phyloP scores from a whole-genome alignment of 176 grass and related monocot species.

The Paspalum notatum region DNA sequence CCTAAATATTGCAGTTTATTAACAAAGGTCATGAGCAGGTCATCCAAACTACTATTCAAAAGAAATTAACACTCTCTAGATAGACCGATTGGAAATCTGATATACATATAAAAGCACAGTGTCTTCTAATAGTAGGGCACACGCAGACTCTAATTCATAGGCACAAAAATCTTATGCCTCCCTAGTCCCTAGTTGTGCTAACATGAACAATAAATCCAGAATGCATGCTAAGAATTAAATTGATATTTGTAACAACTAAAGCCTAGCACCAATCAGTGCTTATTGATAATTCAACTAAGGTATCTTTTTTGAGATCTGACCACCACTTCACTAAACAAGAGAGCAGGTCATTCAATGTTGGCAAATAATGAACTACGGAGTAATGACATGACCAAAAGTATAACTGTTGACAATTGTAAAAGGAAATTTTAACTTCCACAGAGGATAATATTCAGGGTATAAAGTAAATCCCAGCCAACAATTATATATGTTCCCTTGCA shows the following conservation, averaged over 20 bases:
- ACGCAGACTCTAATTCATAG: not conserved
- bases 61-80: not conserved
- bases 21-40: not conserved
- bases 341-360: not conserved
- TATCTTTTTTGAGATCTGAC: not conserved
- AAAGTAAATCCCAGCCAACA: not conserved
- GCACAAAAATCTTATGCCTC: not conserved
- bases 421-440: conserved; percentile 2
- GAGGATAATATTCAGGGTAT: not conserved
- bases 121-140: not conserved
- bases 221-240: not conserved
- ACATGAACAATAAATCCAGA: not conserved
- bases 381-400: not conserved
- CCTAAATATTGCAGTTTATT: not conserved
- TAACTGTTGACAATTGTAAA: not conserved
- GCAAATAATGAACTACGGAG: not conserved
- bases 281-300: not conserved
- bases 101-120: not conserved
- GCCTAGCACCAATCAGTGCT: not conserved
- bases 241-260: not conserved
- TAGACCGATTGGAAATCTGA: not conserved
- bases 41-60: conserved; percentile 6
- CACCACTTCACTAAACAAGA: conserved; percentile 6
- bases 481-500: not conserved
- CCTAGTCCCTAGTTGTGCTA: conserved; percentile 1